Evolutionary conservation across 352 stramenopile species (phyloP).

Genomic region (Pythium insidiosum): DNA sequence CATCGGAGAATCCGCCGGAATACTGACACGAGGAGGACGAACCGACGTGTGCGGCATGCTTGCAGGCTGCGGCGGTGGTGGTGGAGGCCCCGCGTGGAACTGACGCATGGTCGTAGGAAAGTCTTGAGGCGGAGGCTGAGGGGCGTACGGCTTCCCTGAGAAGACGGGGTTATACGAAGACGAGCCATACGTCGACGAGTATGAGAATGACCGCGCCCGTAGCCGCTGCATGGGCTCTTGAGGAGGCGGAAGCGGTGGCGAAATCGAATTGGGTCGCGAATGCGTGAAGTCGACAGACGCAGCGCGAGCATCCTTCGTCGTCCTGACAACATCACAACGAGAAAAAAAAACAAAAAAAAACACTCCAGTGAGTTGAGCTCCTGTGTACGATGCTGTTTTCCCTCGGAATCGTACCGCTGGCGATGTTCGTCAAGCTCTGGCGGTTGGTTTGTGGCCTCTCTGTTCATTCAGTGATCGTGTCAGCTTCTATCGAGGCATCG

Average conservation of each 20-base stretch:
- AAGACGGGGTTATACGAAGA: conserved; percentile 39
- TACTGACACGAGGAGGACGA: conserved; percentile 59
- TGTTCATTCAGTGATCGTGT: no score
- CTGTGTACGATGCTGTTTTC: no score
- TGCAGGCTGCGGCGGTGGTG: conserved; percentile 25
- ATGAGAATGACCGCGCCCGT: conserved; percentile 73
- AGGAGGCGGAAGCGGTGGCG: conserved; percentile 53
- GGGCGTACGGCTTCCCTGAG: conserved; percentile 39
- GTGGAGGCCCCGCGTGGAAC: conserved; percentile 31
- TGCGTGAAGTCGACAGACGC: conserved; percentile 77
- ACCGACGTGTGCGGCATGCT: conserved; percentile 17
- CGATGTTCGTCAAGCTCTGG: not conserved
- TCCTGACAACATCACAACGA: conserved; percentile 4
- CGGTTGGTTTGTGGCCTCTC: not conserved
- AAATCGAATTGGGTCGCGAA: conserved; percentile 33
- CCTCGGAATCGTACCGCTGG: not conserved
- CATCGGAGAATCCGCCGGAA: conserved; percentile 58
- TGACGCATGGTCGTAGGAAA: conserved; percentile 47
- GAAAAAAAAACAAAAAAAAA: not conserved
- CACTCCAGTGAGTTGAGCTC: no score
- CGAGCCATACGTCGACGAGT: conserved; percentile 46
- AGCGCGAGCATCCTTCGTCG: conserved; percentile 61
- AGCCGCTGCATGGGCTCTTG: conserved; percentile 51
- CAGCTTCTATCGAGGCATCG: no score
- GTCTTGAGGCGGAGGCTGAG: conserved; percentile 25